phyloP scores from a whole-genome alignment of 768 basidiomycete genomes.

The Leucocoprinus birnbaumii region DNA sequence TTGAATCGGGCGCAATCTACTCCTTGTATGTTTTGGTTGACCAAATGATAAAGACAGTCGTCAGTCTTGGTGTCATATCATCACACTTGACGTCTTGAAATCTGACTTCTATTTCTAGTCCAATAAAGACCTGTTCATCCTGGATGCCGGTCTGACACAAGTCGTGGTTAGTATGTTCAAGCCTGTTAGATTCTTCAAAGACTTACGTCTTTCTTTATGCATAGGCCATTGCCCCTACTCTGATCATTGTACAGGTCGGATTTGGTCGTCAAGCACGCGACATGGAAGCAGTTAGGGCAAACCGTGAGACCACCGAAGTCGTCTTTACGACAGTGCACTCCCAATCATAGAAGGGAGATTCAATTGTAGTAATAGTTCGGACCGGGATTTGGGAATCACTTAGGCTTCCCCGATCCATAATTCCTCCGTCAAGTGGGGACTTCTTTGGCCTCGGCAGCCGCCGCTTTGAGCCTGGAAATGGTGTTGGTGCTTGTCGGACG shows the following conservation, averaged over 20 bases:
- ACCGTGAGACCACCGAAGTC: too few relatives aligned
- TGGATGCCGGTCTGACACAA: slow-evolving; percentile 23
- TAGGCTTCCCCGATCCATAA: too few relatives aligned
- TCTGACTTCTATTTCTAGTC: neutral
- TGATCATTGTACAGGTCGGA: slow-evolving; percentile 29
- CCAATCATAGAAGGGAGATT: too few relatives aligned
- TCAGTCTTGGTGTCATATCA: slow-evolving; percentile 1
- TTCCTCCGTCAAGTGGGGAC: too few relatives aligned
- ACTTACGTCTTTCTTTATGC: neutral
- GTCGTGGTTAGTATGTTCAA: slow-evolving; percentile 20
- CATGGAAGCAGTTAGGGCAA: too few relatives aligned
- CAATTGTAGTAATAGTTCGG: too few relatives aligned
- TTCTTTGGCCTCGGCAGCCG: too few relatives aligned
- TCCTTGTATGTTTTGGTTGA: slow-evolving; percentile 25
- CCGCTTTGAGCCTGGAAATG: too few relatives aligned
- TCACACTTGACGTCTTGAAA: neutral
- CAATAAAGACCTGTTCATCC: neutral
- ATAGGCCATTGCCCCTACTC: slow-evolving; percentile 28
- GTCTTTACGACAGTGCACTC: too few relatives aligned
- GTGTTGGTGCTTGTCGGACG: too few relatives aligned
- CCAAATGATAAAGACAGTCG: slow-evolving; percentile 18
- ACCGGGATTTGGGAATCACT: too few relatives aligned
- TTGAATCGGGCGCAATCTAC: slow-evolving; percentile 30
- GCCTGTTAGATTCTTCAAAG: neutral
- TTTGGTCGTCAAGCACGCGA: slow-evolving; percentile 15